Base-by-base conservation (phyloP, 306 rosid species). In the Oemleria cerasiformis region DNA sequence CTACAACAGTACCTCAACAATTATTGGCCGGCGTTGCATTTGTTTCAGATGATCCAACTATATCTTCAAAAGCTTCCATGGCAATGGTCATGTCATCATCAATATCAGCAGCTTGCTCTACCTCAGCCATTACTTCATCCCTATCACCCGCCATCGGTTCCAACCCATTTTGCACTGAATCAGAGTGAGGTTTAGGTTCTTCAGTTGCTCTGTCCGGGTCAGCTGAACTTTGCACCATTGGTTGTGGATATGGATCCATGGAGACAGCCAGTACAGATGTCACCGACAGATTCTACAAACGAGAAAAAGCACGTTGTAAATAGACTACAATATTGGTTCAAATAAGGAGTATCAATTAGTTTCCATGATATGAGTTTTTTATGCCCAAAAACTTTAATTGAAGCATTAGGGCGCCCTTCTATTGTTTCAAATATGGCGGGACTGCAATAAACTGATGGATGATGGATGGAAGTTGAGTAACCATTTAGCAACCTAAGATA, bases 121-220 rank as follows among this genome's bases (percentile, higher is more conserved):
- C 87, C 79, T 90, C 97, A 5, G 85, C 72, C 98, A 88, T 88
- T 36, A 86, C 89, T 81, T 86, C 92, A 75, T 90, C 94, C 65
- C 70, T 72, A 73, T 86, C 88, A 53, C 80, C 86, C 17, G n/a
- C 83, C 61, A 25, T 36, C 72, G 89, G 69, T 64, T 87, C 98
- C 20, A 69, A 60, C 65, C 96, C 97, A 63, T 94, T 94, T 75
- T 84, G 78, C 5, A 67, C 80, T n/a, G 76, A 75, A 68, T 70
- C 39, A 12, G 87, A 43, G 42, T 77, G 78, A 70, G 58, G 68
- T 79, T 86, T 45, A 63, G 83, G 86, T 79, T 87, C 81, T 68
- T 87, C 92, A 41, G 43, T 71, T 50, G 75, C 74, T 68, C 80
- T 80, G 51, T 74, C 91, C 48, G 80, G 72, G 57, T 75, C 88